phyloP scores from a whole-genome alignment of 257 asterid genomes.

The Solanum verrucosum region DNA sequence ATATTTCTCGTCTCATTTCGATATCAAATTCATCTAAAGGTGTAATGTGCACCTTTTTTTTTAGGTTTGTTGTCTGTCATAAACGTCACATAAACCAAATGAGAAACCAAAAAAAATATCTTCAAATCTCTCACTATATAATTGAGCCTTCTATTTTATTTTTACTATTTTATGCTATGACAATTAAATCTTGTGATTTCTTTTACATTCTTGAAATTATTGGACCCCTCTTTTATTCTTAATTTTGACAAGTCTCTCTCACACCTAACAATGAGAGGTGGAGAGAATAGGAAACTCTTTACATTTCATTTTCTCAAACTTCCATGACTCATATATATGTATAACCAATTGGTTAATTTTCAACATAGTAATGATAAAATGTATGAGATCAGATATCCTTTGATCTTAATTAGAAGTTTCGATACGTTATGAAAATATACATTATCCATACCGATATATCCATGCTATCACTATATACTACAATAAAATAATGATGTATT shows the following conservation, averaged over 20 bases:
- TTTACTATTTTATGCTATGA: neutral
- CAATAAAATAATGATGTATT: neutral
- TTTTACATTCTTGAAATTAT: neutral
- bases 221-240: neutral
- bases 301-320: neutral
- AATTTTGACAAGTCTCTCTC: neutral
- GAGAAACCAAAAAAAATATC: neutral
- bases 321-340: neutral
- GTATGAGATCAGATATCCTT: neutral
- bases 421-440: too few species aligned
- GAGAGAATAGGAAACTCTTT: neutral
- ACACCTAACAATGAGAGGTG: neutral
- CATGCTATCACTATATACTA: neutral
- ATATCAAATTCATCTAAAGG: neutral
- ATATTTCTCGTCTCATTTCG: neutral
- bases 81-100: neutral
- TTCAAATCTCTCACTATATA: neutral
- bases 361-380: neutral
- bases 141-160: neutral
- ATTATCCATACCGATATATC: too few species aligned
- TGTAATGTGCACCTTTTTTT: neutral
- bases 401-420: accelerated
- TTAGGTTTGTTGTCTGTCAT: neutral
- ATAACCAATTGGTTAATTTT: neutral
- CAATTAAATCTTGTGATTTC: neutral